phyloP scores from a whole-genome alignment of 495 filamentous ascomycete species.

The Talaromyces nanjingensis region DNA sequence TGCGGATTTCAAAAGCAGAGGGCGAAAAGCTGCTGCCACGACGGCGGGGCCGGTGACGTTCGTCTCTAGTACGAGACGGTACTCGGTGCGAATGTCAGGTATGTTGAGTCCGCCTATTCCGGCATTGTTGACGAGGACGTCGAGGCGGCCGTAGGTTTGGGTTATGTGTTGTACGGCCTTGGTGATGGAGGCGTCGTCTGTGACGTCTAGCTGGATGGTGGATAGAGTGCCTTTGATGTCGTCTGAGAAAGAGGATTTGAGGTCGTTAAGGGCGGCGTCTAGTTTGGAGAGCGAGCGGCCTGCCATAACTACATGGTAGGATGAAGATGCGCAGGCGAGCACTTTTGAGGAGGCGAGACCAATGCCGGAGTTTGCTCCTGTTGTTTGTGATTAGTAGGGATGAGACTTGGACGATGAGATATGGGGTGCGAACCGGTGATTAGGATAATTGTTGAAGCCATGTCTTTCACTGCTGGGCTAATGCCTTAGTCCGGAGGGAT shows the following conservation, averaged over 20 bases:
- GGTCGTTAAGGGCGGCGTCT: background rate
- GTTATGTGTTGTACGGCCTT: conserved; percentile 22
- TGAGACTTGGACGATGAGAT: no score
- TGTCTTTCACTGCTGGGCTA: background rate
- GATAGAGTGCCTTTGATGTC: conserved; percentile 6
- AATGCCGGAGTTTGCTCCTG: conserved; percentile 16
- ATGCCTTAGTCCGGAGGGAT: background rate
- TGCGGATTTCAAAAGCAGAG: conserved; percentile 21
- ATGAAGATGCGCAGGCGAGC: conserved; percentile 3
- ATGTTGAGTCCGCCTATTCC: conserved; percentile 16
- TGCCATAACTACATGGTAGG: conserved; percentile 10
- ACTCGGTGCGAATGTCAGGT: conserved; percentile 1
- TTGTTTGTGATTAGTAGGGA: no score
- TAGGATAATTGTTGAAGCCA: conserved; percentile 13
- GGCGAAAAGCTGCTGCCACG: conserved; percentile 18
- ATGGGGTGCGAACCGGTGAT: conserved; percentile 12
- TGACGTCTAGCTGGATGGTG: conserved; percentile 30
- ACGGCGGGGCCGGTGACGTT: conserved; percentile 26
- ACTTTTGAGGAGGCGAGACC: conserved; percentile 11
- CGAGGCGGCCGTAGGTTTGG: conserved; percentile 29
- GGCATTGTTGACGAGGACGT: conserved; percentile 52
- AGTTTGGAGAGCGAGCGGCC: conserved; percentile 3
- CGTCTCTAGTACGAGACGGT: conserved; percentile 18
- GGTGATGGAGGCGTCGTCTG: conserved; percentile 26
- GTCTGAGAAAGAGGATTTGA: background rate